phyloP scores from a whole-genome alignment of 257 asterid species.

The Craterostigma plantagineum region DNA sequence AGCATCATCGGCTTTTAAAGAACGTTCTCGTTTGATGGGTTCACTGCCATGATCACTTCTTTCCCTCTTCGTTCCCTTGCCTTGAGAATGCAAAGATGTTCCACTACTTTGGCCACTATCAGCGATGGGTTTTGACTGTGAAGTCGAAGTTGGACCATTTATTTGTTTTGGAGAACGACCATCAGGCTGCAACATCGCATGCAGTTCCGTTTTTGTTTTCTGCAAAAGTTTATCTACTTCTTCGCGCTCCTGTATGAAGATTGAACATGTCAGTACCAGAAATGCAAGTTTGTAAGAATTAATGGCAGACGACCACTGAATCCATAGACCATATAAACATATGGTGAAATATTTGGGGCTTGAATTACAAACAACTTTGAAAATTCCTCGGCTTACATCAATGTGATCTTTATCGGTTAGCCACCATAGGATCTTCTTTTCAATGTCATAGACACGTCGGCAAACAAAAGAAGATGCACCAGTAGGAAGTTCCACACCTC shows the following conservation, averaged over 20 bases:
- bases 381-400: conserved; percentile 74
- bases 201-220: conserved; percentile 57
- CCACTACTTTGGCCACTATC: conserved; percentile 47
- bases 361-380: neutral
- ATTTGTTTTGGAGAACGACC: conserved; percentile 68
- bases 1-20: conserved; percentile 37
- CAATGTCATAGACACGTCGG: conserved; percentile 60
- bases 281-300: neutral
- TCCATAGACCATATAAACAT: too few relatives aligned
- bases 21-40: conserved; percentile 51
- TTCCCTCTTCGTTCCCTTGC: conserved; percentile 79
- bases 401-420: conserved; percentile 63
- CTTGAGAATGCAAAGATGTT: conserved; percentile 38
- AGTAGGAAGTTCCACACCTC: conserved; percentile 60
- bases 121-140: conserved; percentile 42
- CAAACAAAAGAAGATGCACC: conserved; percentile 70
- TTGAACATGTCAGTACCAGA: conserved; percentile 7
- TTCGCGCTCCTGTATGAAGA: conserved; percentile 47
- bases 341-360: neutral
- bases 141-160: conserved; percentile 38
- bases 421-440: conserved; percentile 57
- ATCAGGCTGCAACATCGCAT: conserved; percentile 41
- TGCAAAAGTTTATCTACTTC: conserved; percentile 52
- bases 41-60: conserved; percentile 55
- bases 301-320: too few relatives aligned